Percentiles rank a stretch among this genome's conserved stretches.
phyloP scores from a whole-genome alignment of 108 stramenopile species.

The Skeletonema grethae region DNA sequence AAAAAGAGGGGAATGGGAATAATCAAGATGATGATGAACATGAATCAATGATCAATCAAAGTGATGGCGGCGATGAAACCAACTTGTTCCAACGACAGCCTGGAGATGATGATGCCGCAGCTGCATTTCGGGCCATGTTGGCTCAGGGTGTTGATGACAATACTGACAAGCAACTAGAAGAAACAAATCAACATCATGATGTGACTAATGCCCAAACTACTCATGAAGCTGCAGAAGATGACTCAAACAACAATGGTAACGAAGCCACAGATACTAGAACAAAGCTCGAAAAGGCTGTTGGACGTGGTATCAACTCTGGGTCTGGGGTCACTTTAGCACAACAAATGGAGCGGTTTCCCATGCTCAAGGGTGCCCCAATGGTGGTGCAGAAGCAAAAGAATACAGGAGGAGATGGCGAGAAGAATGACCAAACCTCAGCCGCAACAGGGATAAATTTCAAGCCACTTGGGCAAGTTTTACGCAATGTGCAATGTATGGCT shows the following conservation, averaged over 20 bases:
- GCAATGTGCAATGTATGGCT: constrained; percentile 78
- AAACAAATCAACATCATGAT: neutral
- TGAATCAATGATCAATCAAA: neutral
- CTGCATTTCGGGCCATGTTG: constrained; percentile 81
- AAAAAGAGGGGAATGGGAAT: constrained; percentile 19
- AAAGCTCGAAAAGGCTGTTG: constrained; percentile 79
- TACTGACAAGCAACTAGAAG: neutral
- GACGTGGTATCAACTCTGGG: constrained; percentile 55
- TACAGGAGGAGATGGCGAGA: constrained; percentile 11
- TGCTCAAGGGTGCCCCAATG: constrained; percentile 81
- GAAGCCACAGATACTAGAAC: constrained; percentile 33
- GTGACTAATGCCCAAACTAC: neutral
- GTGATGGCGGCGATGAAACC: neutral
- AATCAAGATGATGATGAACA: constrained; percentile 1
- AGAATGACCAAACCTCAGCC: constrained; percentile 46
- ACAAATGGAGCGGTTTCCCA: constrained; percentile 81
- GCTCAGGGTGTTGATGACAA: constrained; percentile 39
- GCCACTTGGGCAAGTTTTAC: constrained; percentile 75
- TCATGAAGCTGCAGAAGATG: neutral
- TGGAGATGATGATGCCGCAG: constrained; percentile 85
- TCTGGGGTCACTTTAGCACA: constrained; percentile 62
- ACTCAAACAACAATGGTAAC: constrained; percentile 6
- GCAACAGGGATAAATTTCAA: constrained; percentile 65
- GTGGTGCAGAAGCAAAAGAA: constrained; percentile 44
- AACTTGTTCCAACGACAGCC: constrained; percentile 53